A percentile compares a stretch with the other conserved stretches of the same genome.
Evolutionary conservation across 2,329 filamentous ascomycete genomes (phyloP).

Genomic region (Pezizomycotina sp.): DNA sequence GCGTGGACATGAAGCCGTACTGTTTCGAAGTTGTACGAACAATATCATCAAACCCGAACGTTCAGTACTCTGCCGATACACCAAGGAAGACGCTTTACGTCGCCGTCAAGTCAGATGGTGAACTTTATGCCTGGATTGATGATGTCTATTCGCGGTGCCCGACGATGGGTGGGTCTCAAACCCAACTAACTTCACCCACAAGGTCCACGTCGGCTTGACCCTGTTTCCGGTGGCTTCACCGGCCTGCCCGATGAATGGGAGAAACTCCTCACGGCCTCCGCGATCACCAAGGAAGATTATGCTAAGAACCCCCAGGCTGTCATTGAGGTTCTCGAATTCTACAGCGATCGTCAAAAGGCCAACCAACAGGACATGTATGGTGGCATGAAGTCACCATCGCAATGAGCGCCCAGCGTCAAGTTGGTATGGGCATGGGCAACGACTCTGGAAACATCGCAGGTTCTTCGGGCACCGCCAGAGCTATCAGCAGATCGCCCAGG

Average conservation of each 20-base stretch:
- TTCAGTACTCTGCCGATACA: constrained; percentile 59
- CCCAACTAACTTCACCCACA: constrained; percentile 93
- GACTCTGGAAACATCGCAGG: constrained; percentile 22
- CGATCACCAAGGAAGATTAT: constrained; percentile 96
- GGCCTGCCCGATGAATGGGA: constrained; percentile 94
- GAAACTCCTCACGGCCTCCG: constrained; percentile 84
- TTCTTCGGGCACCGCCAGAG: constrained; percentile 2
- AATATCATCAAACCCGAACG: constrained; percentile 33
- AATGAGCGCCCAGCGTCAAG: constrained; percentile 34
- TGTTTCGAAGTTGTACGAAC: constrained; percentile 83
- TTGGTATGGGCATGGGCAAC: constrained; percentile 21
- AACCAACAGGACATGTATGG: constrained; percentile 45
- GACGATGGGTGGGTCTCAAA: constrained; percentile 97
- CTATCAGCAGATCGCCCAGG: constrained; percentile 25
- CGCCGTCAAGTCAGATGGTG: constrained; percentile 86
- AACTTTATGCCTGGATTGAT: constrained; percentile 98
- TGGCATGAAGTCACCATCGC: constrained; percentile 47
- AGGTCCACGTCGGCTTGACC: constrained; percentile 93
- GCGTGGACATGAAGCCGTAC: constrained; percentile 78
- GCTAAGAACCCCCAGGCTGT: constrained; percentile 81
- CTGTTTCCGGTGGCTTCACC: constrained; percentile 84
- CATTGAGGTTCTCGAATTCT: constrained; percentile 52
- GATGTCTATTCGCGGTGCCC: constrained; percentile 93
- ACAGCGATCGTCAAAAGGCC: constrained; percentile 49
- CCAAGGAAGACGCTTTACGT: constrained; percentile 73